Evolutionary conservation across 2,329 filamentous ascomycete genomes (phyloP).

Genomic region (Microsporum canis): DNA sequence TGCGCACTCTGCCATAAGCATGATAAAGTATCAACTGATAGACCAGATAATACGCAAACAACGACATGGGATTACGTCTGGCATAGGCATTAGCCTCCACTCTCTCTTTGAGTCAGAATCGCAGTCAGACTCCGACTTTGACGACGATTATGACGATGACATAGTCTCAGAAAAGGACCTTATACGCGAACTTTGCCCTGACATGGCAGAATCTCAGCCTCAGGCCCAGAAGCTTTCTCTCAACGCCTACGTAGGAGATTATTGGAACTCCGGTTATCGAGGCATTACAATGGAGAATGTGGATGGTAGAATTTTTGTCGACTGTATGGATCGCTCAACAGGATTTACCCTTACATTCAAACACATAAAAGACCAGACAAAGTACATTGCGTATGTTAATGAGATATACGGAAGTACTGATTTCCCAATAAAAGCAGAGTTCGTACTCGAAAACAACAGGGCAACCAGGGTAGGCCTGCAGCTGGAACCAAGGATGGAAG

Average conservation of each 20-base stretch:
- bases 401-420: slow-evolving; percentile 12
- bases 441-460: slow-evolving; percentile 14
- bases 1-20: background rate
- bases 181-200: background rate
- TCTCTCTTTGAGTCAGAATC: background rate
- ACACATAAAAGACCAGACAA: slow-evolving; percentile 20
- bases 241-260: background rate
- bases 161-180: background rate
- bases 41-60: slow-evolving; percentile 19
- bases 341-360: slow-evolving; percentile 24
- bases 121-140: background rate
- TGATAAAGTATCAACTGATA: slow-evolving; percentile 8
- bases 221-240: background rate
- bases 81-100: background rate
- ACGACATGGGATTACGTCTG: slow-evolving; percentile 7
- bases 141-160: background rate
- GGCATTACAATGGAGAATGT: slow-evolving; percentile 18
- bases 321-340: slow-evolving; percentile 25
- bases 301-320: slow-evolving; percentile 22
- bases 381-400: slow-evolving; percentile 19
- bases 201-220: background rate
- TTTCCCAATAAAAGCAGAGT: slow-evolving; percentile 14
- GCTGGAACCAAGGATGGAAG: slow-evolving; percentile 16
- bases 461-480: slow-evolving; percentile 16
- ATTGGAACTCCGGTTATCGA: slow-evolving; percentile 16